Percentiles rank a stretch among this genome's conserved stretches.
Evolutionary conservation across 2,329 filamentous ascomycete genomes (phyloP).

Genomic region (Aureobasidium uvarum): DNA sequence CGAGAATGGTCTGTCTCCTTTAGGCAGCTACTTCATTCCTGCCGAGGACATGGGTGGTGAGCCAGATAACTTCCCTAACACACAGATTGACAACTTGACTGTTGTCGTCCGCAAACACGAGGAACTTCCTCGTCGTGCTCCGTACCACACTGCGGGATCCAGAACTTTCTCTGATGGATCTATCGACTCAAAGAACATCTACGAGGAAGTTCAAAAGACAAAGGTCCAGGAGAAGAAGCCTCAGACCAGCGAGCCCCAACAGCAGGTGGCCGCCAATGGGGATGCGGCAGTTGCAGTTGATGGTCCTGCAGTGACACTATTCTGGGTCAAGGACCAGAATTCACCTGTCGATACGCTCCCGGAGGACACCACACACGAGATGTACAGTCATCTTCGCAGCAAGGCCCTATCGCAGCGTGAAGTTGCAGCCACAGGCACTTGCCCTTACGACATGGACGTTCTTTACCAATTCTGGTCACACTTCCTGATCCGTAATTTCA

Average conservation of each 20-base stretch:
- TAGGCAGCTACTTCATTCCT: slow-evolving; percentile 25
- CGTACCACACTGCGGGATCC: slow-evolving; percentile 44
- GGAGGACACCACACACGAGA: slow-evolving; percentile 48
- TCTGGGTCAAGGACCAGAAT: slow-evolving; percentile 53
- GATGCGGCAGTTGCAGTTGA: slow-evolving; percentile 8
- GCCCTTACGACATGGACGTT: slow-evolving; percentile 60
- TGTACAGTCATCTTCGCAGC: slow-evolving; percentile 50
- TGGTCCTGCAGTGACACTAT: slow-evolving; percentile 37
- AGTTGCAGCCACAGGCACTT: slow-evolving; percentile 45
- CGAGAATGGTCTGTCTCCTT: slow-evolving; percentile 32
- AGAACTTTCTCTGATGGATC: slow-evolving; percentile 57
- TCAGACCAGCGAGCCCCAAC: slow-evolving; percentile 41
- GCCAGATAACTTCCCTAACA: slow-evolving; percentile 52
- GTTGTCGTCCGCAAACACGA: slow-evolving; percentile 51
- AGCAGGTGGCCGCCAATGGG: slow-evolving; percentile 32
- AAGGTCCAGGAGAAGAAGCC: slow-evolving; percentile 42
- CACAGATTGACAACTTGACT: slow-evolving; percentile 53
- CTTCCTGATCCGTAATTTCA: slow-evolving; percentile 71
- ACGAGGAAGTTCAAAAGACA: slow-evolving; percentile 48
- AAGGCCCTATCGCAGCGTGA: slow-evolving; percentile 53
- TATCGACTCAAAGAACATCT: slow-evolving; percentile 54
- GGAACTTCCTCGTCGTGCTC: slow-evolving; percentile 30
- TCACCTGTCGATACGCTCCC: slow-evolving; percentile 46
- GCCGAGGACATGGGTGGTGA: slow-evolving; percentile 34
- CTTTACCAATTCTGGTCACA: slow-evolving; percentile 74